Evolutionary conservation across 2,329 filamentous ascomycete species (phyloP).

Genomic region (Fusarium coicis): DNA sequence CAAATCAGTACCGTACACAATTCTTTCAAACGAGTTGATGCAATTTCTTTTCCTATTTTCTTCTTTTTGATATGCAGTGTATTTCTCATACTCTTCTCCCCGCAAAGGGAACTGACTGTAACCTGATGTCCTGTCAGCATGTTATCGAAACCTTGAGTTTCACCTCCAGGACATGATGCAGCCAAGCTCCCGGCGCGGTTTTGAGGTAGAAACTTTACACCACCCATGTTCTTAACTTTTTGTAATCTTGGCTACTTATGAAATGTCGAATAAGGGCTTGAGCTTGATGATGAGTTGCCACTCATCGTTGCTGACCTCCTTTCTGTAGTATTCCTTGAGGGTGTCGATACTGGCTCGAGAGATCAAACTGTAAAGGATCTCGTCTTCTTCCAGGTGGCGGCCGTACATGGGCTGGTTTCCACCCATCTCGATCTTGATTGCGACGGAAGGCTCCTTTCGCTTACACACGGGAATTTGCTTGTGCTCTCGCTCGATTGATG

Average conservation of each 20-base stretch:
- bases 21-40: conserved; percentile 15
- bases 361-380: conserved; percentile 87
- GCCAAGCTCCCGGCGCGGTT: conserved; percentile 16
- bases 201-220: neutral
- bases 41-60: conserved; percentile 22
- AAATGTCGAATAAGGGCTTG: conserved; percentile 93
- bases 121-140: neutral
- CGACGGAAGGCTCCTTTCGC: conserved; percentile 95
- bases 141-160: conserved; percentile 2
- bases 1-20: conserved; percentile 16
- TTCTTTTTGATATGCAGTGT: conserved; percentile 4
- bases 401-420: conserved; percentile 93
- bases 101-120: conserved; percentile 4
- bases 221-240: neutral
- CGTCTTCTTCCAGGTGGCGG: conserved; percentile 91
- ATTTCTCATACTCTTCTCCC: conserved; percentile 6
- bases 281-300: conserved; percentile 95
- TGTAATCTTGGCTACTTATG: conserved; percentile 55
- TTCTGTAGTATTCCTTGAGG: conserved; percentile 93
- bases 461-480: conserved; percentile 94
- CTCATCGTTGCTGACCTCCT: conserved; percentile 90
- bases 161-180: neutral
- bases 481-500: conserved; percentile 96
- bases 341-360: conserved; percentile 91
- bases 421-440: conserved; percentile 96